Evolutionary conservation across 768 basidiomycete species (phyloP), one percentile per base, ranked within the genome.

Genomic region (Pulveroboletus sp.): DNA sequence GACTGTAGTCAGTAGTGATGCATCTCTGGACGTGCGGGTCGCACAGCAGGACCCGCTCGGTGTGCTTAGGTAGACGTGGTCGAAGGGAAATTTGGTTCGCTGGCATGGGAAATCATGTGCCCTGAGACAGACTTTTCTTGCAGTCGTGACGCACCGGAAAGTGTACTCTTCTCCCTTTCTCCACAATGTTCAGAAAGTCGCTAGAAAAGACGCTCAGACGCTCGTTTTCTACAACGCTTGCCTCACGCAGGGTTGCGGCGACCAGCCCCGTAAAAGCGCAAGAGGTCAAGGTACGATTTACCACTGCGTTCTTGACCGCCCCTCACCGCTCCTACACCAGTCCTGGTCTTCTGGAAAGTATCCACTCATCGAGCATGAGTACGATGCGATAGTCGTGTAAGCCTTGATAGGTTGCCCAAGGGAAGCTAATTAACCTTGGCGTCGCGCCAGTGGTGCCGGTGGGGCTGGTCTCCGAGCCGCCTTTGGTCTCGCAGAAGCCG

Each of bases 381-480:
- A 93, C 69, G 95, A 99, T 77, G 95, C 95, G 16, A 86, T 99
- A 60, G 95, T 98, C 49, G 92, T 98, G 93, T 97, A 65, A 71
- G 94, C 79, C n/a, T 20, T 19, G 4, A 14, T 40, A 6, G 11
- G 49, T 40, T 49, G 37, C 40, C 53, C 37, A 45, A 12, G 2
- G 41, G 4, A 33, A 37, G 16, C 56, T 67, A 6, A n/a, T n/a
- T n/a, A n/a, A 68, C 47, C 20, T 41, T 37, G 17, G 36, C 10
- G n/a, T 9, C 40, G 19, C 19, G 23, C 46, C 66, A 95, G 93
- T 55, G 95, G 94, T 65, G 95, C 97, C 21, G 97, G 97, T 58
- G 97, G 97, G 70, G 97, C 97, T 42, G 97, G 97, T 72, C 80
- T 99, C 60, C 84, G 97, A 70, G 97, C 95, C 36, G 95, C 95